Evolutionary conservation across 371 early-diverging fungal genomes (phyloP).

Genomic region (Actinomortierella wolfii): DNA sequence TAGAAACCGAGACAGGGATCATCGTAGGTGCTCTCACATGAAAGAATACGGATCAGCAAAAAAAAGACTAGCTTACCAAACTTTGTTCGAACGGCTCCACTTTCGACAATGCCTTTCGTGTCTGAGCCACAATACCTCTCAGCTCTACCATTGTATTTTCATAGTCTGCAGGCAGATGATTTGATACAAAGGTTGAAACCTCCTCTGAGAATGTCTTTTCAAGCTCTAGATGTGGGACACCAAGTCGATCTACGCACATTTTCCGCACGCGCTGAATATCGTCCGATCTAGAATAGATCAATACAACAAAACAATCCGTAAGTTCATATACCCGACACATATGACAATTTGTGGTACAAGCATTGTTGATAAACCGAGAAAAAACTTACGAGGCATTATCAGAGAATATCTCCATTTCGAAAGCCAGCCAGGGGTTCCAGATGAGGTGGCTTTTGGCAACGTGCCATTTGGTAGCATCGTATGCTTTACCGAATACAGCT

Average conservation of each 20-base stretch:
- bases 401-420: constrained; percentile 4
- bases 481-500: constrained; percentile 17
- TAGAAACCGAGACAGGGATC: too few species aligned
- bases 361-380: too few species aligned
- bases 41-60: not conserved
- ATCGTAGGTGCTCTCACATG: too few species aligned
- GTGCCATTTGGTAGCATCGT: constrained; percentile 19
- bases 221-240: constrained; percentile 17
- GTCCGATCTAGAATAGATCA: constrained; percentile 8
- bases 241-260: constrained; percentile 23
- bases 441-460: constrained; percentile 25
- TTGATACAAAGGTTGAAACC: constrained; percentile 22
- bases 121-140: constrained; percentile 11
- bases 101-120: constrained; percentile 12
- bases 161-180: constrained; percentile 12
- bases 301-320: too few species aligned
- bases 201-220: constrained; percentile 27
- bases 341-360: too few species aligned
- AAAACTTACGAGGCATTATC: too few species aligned
- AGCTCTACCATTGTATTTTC: constrained; percentile 20
- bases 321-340: too few species aligned
- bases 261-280: constrained; percentile 22
- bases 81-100: constrained; percentile 14
- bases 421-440: constrained; percentile 29
- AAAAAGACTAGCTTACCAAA: constrained; percentile 13